These are phyloP conservation scores for Boletus tylopilopsis DNA, from an alignment of 768 basidiomycete genomes.

Conservation along the genomic window DNA sequence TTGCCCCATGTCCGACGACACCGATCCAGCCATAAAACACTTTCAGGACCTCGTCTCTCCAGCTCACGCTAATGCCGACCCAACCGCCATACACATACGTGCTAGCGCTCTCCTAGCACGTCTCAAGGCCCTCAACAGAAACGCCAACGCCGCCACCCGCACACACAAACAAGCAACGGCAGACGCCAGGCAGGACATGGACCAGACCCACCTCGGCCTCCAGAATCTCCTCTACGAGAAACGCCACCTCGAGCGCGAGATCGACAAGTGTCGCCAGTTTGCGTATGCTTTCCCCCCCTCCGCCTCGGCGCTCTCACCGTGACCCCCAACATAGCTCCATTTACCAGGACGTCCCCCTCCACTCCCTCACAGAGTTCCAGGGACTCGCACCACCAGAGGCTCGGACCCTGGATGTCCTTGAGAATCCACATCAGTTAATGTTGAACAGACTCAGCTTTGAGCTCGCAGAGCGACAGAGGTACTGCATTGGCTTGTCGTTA, in stretches of 20 bases:
- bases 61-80: slow-evolving; percentile 42
- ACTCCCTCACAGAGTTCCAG: slow-evolving; percentile 65
- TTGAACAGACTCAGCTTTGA: slow-evolving; percentile 85
- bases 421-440: slow-evolving; percentile 81
- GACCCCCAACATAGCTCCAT: slow-evolving; percentile 54
- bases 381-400: slow-evolving; percentile 66
- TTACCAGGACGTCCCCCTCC: slow-evolving; percentile 82
- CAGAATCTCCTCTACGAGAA: slow-evolving; percentile 90
- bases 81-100: slow-evolving; percentile 50
- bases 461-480: slow-evolving; percentile 86
- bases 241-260: slow-evolving; percentile 85
- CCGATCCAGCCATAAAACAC: slow-evolving; percentile 55
- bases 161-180: slow-evolving; percentile 66
- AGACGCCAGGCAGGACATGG: slow-evolving; percentile 84
- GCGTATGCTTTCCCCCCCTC: slow-evolving; percentile 45
- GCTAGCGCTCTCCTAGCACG: slow-evolving; percentile 75
- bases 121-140: slow-evolving; percentile 75
- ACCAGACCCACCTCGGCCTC: slow-evolving; percentile 79
- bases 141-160: slow-evolving; percentile 67
- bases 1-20: slow-evolving; percentile 32
- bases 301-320: not conserved
- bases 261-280: slow-evolving; percentile 89
- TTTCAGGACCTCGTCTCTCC: slow-evolving; percentile 62
- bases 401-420: slow-evolving; percentile 54
- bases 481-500: slow-evolving; percentile 10